Base-by-base conservation (phyloP, 257 asterid species). In the Penstemon barbatus region DNA sequence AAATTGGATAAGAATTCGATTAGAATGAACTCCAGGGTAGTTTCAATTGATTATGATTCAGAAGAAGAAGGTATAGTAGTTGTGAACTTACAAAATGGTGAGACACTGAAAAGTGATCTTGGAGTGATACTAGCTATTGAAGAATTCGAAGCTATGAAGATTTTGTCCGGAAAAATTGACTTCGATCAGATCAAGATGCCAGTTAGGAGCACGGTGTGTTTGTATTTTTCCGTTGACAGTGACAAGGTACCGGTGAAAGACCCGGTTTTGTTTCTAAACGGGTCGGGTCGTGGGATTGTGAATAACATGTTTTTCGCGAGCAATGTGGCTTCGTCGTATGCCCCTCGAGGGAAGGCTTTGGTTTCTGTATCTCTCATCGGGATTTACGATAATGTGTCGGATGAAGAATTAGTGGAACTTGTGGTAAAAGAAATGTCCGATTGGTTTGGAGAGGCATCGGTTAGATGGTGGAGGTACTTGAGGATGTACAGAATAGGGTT, bases 271-370 rank as follows among this genome's bases (percentile, higher is more conserved):
- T 85, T 86, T 10, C 70, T 93, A 8, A 93, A 93, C 39, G 96
- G 99, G 7, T 82, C 96, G 61, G 85, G 87, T 33, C 65, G 56
- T 38, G 99, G 99, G 60, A 88, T 90, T 5, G 89, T 93, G 75
- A 90, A 93, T 71, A 93, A 90, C 85, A 90, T 93, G 99, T 93
- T 88, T 52, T 90, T 88, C 19, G 89, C 96, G 0, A 87, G 91
- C 37, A 93, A 88, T 70, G 97, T 93, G 71, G 96, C 87, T 41
- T 86, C 84, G 5, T 84, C 94, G 0, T 90, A 88, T 57, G 99
- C 83, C 51, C 96, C 97, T 0, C 74, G 70, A 0, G 96, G 94
- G n/a, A 90, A 90, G 75, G 96, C 85, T 2, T 61, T 93, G 84
- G 90, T 85, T 18, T 93, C 99, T 0, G 92, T 90, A 0, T 80